These are phyloP conservation scores for Parasitella parasitica DNA, from an alignment of 371 early-diverging fungal genomes.

Conservation along the genomic window DNA sequence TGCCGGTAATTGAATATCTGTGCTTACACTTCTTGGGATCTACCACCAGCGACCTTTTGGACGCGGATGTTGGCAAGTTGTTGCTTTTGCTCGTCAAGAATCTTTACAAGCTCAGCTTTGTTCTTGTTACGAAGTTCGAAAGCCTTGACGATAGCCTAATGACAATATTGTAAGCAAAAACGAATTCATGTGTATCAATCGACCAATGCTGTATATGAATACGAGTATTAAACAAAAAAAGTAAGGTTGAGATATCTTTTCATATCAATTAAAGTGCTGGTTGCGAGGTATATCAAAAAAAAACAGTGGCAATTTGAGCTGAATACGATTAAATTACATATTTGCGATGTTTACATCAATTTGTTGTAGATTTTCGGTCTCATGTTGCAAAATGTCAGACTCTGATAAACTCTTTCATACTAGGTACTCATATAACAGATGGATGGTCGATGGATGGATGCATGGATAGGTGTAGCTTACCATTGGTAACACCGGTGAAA, in stretches of 20 bases:
- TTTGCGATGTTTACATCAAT: too few species aligned
- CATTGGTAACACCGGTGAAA: constrained; percentile 18
- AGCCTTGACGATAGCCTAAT: constrained; percentile 84
- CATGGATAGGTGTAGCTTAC: constrained; percentile 17
- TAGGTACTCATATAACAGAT: neutral
- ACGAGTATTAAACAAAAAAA: too few species aligned
- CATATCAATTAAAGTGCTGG: too few species aligned
- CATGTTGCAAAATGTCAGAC: neutral
- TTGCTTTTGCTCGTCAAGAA: constrained; percentile 90
- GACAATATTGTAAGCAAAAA: neutral
- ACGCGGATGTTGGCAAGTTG: constrained; percentile 90
- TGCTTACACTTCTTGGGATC: constrained; percentile 81
- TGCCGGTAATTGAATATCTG: neutral
- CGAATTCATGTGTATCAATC: neutral
- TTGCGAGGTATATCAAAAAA: too few species aligned
- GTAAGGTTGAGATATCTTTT: neutral
- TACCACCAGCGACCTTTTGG: constrained; percentile 86
- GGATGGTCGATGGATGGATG: constrained; percentile 9
- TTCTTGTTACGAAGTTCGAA: constrained; percentile 89
- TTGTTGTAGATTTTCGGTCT: too few species aligned
- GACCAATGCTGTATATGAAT: neutral
- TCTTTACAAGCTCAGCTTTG: constrained; percentile 87
- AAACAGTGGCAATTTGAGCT: too few species aligned
- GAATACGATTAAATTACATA: too few species aligned
- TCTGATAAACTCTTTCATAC: too few species aligned